Conservation (phyloP, 2,329 filamentous ascomycete genomes). For the Penicillium vulpinum region DNA sequence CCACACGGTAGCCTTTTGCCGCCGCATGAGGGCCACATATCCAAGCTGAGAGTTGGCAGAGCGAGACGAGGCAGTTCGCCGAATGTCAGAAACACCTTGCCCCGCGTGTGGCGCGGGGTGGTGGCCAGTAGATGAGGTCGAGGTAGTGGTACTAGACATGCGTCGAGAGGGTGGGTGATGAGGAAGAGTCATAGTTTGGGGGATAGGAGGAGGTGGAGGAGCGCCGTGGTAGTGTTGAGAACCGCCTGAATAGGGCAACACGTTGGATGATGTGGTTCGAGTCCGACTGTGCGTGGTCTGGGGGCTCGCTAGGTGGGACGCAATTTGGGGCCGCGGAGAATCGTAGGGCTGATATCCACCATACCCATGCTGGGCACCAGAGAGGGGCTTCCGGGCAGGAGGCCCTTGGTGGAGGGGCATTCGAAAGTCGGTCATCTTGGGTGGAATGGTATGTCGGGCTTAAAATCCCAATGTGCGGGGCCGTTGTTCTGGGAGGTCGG, state of each 20-base stretch:
- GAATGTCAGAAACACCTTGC: constrained; percentile 43
- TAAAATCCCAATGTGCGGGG: constrained; percentile 15
- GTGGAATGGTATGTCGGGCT: constrained; percentile 30
- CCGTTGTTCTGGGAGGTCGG: background rate
- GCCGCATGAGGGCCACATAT: constrained; percentile 93
- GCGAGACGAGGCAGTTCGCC: constrained; percentile 78
- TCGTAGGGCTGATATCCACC: constrained; percentile 30
- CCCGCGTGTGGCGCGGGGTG: constrained; percentile 27
- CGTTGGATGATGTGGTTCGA: constrained; percentile 43
- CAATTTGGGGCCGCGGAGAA: constrained; percentile 25
- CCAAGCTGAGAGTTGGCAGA: constrained; percentile 68
- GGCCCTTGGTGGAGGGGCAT: constrained; percentile 37
- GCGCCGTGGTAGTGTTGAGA: constrained; percentile 29
- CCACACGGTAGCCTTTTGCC: constrained; percentile 98
- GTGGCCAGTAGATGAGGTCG: constrained; percentile 42
- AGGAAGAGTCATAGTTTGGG: constrained; percentile 30
- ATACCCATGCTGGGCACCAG: constrained; percentile 25
- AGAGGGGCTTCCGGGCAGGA: constrained; percentile 34
- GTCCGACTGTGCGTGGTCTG: constrained; percentile 37
- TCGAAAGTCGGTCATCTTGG: constrained; percentile 42
- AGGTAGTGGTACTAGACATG: constrained; percentile 44
- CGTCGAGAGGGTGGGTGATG: constrained; percentile 33
- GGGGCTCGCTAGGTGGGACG: constrained; percentile 28
- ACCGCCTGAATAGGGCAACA: constrained; percentile 29
- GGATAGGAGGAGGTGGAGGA: constrained; percentile 28